Evolutionary conservation across 179 eudicot species (phyloP).

Genomic region (Camellia oleifera): DNA sequence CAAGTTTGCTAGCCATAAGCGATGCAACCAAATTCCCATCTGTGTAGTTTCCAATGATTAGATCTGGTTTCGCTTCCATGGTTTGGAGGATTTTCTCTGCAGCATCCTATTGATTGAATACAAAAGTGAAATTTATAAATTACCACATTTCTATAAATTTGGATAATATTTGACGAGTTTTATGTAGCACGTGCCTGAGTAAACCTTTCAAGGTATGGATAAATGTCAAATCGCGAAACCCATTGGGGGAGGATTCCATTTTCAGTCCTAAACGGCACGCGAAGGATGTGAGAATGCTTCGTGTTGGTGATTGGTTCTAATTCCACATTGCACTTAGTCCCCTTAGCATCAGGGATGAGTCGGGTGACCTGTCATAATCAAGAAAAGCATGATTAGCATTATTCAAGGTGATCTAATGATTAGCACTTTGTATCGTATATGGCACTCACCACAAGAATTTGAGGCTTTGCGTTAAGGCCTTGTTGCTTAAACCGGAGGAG

Average conservation of each 20-base stretch:
- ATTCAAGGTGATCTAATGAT: background rate
- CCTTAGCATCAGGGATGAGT: conserved; percentile 53
- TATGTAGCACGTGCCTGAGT: conserved; percentile 46
- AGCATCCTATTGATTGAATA: conserved; percentile 35
- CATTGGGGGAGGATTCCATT: conserved; percentile 43
- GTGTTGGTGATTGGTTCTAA: conserved; percentile 46
- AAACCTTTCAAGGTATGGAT: conserved; percentile 76
- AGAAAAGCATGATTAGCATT: background rate
- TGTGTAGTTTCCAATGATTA: conserved; percentile 83
- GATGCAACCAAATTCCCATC: conserved; percentile 89
- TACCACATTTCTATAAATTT: background rate
- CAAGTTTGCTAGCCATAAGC: conserved; percentile 72
- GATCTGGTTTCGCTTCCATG: conserved; percentile 72
- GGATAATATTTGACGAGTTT: background rate
- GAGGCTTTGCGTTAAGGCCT: conserved; percentile 36
- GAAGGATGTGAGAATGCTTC: conserved; percentile 44
- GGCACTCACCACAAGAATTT: conserved; percentile 38
- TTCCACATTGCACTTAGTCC: conserved; percentile 48
- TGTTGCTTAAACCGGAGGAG: conserved; percentile 35
- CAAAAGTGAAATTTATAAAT: background rate
- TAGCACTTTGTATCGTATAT: background rate
- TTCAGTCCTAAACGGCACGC: conserved; percentile 49
- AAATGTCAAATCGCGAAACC: conserved; percentile 71
- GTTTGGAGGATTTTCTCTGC: conserved; percentile 36
- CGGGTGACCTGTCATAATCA: conserved; percentile 40